Conservation (phyloP, 257 asterid genomes). For the Nicotiana noctiflora region DNA sequence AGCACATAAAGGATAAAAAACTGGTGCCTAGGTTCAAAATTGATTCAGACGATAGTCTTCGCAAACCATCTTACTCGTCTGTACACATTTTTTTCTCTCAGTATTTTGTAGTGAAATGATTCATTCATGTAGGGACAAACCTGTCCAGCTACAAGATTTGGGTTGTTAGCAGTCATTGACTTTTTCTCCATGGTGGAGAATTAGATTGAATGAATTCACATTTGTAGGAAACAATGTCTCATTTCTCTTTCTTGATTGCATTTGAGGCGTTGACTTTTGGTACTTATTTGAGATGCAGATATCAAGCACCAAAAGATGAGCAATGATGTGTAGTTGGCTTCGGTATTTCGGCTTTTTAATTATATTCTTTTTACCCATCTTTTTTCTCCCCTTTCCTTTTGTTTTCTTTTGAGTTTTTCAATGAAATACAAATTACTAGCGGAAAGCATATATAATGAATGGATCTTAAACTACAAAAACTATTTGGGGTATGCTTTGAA, state of each 20-base stretch:
- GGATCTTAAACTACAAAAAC: no score
- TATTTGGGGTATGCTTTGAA: no score
- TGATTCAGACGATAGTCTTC: not conserved
- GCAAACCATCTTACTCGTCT: slow-evolving; percentile 7
- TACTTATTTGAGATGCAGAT: not conserved
- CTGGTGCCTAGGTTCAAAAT: not conserved
- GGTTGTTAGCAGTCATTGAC: not conserved
- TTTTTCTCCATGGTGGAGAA: slow-evolving; percentile 10
- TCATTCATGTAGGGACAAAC: slow-evolving; percentile 5
- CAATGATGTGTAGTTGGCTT: not conserved
- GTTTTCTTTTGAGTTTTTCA: no score
- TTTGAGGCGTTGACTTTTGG: not conserved
- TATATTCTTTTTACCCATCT: not conserved
- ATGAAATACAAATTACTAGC: no score
- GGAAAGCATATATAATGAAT: no score
- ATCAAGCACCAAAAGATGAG: not conserved
- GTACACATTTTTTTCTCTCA: slow-evolving; percentile 7
- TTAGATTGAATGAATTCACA: not conserved
- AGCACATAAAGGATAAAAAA: not conserved
- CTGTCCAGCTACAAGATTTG: slow-evolving; percentile 14
- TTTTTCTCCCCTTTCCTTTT: no score
- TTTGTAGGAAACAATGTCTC: slow-evolving; percentile 11
- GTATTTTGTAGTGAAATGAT: slow-evolving; percentile 10
- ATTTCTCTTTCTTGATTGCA: slow-evolving; percentile 7
- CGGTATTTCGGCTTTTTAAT: not conserved